Conservation (phyloP, 495 filamentous ascomycete species). For the Tuber brumale region DNA sequence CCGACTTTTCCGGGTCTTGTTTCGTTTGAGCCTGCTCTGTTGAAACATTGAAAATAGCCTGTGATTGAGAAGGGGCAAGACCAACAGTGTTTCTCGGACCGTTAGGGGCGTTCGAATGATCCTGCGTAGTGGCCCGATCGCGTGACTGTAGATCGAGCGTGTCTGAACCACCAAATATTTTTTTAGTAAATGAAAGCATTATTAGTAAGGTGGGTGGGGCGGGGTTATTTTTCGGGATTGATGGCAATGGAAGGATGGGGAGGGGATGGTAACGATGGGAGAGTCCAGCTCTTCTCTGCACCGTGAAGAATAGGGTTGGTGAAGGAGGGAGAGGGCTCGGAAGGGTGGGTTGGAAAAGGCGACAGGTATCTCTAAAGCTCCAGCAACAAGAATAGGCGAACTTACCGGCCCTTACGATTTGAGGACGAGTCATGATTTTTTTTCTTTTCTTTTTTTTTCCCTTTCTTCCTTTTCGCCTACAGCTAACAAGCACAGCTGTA, state of each 20-base stretch:
- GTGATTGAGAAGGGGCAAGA: conserved; percentile 73
- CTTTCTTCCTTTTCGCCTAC: not conserved
- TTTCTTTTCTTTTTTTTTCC: not conserved
- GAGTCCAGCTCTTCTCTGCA: conserved; percentile 1
- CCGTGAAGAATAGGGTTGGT: not conserved
- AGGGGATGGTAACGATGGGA: not conserved
- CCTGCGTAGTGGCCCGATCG: conserved; percentile 72
- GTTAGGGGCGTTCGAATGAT: conserved; percentile 52
- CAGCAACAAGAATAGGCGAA: not conserved
- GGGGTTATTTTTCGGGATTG: not conserved
- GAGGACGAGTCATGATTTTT: conserved; percentile 41
- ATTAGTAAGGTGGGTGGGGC: conserved; percentile 7
- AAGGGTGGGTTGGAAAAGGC: conserved; percentile 2
- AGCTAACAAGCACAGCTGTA: conserved; percentile 2
- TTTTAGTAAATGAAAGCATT: conserved; percentile 2
- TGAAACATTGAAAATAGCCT: conserved; percentile 68
- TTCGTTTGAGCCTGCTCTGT: conserved; percentile 67
- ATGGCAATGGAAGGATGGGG: not conserved
- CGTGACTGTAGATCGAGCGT: conserved; percentile 90
- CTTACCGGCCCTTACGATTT: conserved; percentile 41
- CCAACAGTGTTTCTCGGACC: conserved; percentile 43
- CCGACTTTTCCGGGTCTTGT: conserved; percentile 48
- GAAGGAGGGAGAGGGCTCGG: conserved; percentile 1
- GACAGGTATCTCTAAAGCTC: not conserved
- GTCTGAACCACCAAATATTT: conserved; percentile 51